Base-by-base conservation (phyloP, 2,329 filamentous ascomycete genomes). In the Alternaria panax region DNA sequence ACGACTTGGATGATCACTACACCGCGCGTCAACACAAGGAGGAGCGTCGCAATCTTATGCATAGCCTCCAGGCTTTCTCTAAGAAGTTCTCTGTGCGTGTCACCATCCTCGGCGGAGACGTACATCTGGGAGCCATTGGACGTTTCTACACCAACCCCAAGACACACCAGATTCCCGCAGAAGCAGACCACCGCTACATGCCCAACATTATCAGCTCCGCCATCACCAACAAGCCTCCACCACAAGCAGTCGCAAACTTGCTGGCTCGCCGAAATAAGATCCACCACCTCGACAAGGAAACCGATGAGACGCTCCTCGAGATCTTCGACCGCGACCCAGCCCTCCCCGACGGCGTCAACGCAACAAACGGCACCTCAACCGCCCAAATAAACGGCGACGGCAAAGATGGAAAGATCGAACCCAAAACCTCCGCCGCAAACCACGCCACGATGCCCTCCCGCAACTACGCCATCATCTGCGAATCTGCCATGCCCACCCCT, bases 1-100 rank as follows among this genome's bases (percentile, higher is more conserved):
- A 89, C 62, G 87, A 89, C 64, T 73, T 90, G 42, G 87, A 89
- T 67, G 87, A 90, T 68, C 87, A 89, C 69, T 97, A 97, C 82
- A 97, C 94, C 1, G 92, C 93, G 6, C 88, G 88, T 63, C 92
- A 93, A 51, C 94, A 98, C 83, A 98, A 97, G 80, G 86, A 87
- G 60, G 94, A 98, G 82, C 91, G 94, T 43, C 89, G 88, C 57
- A 84, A 87, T 38, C 83, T 98, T 42, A 76, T 93, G 80, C 69
- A 90, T 78, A 75, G 87, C 76, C 72, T 91, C 51, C 85, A 96
- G 68, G 78, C 82, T 20, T 77, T 89, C 30, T 78, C 86, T 11
- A 83, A 85, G 65, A 75, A 83, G 59, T 79, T 86, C 75, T 84
- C 80, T 8, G 79, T 87, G 12, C 86, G 87, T 18, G 79, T 89